Percentiles rank a stretch among this genome's conserved stretches.
Evolutionary conservation across 1,139 yeast genomes (phyloP).

Genomic region (Sugiyamaella pinicola): DNA sequence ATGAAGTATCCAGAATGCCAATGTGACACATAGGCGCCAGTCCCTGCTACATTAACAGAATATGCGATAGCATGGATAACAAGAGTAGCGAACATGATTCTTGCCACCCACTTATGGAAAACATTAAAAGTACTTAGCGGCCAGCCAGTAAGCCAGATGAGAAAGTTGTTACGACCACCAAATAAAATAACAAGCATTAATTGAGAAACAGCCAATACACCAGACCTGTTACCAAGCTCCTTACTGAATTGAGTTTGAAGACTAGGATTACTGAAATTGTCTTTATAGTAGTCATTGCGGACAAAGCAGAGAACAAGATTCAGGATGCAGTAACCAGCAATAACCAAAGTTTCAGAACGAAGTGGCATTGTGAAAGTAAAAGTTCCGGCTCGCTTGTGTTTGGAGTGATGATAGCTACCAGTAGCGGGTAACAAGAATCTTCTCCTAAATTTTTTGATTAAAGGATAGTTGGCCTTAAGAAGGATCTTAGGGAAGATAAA

Average conservation of each 20-base stretch:
- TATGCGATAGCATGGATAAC: slow-evolving; percentile 39
- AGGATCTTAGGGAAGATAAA: slow-evolving; percentile 43
- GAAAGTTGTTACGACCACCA: slow-evolving; percentile 68
- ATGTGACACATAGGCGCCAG: slow-evolving; percentile 15
- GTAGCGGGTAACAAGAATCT: slow-evolving; percentile 54
- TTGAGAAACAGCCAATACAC: slow-evolving; percentile 51
- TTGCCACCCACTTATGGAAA: slow-evolving; percentile 68
- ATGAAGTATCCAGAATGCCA: slow-evolving; percentile 41
- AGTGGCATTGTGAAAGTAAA: slow-evolving; percentile 56
- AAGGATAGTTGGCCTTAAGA: slow-evolving; percentile 39
- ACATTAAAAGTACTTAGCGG: slow-evolving; percentile 59
- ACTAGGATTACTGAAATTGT: slow-evolving; percentile 43
- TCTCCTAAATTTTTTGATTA: slow-evolving; percentile 46
- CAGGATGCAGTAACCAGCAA: slow-evolving; percentile 50
- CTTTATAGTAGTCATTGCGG: slow-evolving; percentile 46
- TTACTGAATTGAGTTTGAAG: slow-evolving; percentile 48
- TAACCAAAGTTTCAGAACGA: slow-evolving; percentile 55
- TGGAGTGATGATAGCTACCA: slow-evolving; percentile 48
- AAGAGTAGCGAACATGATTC: slow-evolving; percentile 54
- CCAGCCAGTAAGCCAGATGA: slow-evolving; percentile 69
- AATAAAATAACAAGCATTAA: slow-evolving; percentile 58
- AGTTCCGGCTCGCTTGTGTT: slow-evolving; percentile 38
- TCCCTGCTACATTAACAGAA: slow-evolving; percentile 23
- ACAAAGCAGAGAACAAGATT: slow-evolving; percentile 46
- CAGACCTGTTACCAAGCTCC: slow-evolving; percentile 63